Conservation (phyloP, 176 grass and related monocot genomes). For the Elymus sibiricus region DNA sequence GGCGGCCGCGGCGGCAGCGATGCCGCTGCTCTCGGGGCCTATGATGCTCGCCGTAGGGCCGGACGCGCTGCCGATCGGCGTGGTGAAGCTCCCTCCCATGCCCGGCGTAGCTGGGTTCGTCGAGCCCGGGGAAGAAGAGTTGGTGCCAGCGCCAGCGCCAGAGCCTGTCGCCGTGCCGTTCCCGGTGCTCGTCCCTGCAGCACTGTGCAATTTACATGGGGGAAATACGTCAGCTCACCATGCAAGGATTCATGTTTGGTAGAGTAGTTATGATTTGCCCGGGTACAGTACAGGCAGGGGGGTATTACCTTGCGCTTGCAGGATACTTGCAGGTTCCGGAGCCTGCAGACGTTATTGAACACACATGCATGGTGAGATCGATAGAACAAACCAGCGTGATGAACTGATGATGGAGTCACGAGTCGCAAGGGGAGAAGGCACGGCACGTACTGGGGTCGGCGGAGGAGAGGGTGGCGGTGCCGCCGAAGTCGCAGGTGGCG, state of each 20-base stretch:
- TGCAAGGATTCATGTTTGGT: background rate
- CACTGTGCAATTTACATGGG: background rate
- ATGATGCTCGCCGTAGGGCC: slow-evolving; percentile 32
- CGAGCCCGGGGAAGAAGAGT: slow-evolving; percentile 5
- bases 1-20: background rate
- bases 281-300: too few relatives aligned
- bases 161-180: background rate
- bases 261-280: too few relatives aligned
- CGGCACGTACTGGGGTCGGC: slow-evolving; percentile 48
- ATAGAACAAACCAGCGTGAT: background rate
- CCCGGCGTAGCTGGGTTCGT: slow-evolving; percentile 15
- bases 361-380: background rate
- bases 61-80: slow-evolving; percentile 25
- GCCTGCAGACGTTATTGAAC: background rate
- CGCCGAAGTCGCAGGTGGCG: slow-evolving; percentile 88
- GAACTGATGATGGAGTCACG: background rate
- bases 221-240: background rate
- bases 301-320: slow-evolving; percentile 37
- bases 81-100: slow-evolving; percentile 39
- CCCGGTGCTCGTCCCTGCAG: slow-evolving; percentile 28
- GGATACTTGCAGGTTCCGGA: slow-evolving; percentile 59
- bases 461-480: slow-evolving; percentile 55
- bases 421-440: too few relatives aligned
- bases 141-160: background rate
- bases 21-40: background rate